Evolutionary conservation across 139 green algal species (phyloP), one percentile per base, ranked within the genome.

Genomic region (Haematococcus sp.): DNA sequence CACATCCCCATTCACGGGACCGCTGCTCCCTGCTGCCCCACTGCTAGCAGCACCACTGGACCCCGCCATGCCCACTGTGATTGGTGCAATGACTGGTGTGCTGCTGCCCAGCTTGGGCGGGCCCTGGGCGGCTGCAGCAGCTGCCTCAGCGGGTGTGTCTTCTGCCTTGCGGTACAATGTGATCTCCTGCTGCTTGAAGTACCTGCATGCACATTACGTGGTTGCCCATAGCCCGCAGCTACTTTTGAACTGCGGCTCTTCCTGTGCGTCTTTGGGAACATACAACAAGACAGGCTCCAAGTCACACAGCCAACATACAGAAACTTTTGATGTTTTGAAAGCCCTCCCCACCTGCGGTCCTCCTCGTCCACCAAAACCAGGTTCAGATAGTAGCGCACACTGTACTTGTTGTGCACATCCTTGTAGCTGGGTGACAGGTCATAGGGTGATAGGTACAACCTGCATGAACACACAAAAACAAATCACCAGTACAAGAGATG

Each of bases 281-380:
- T 64, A 15, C 55, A 28, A 15, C 55, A 64, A 20, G 15, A 64
- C 55, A 15, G 27, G 55, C 23, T 64, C 27, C 9, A n/a, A 20
- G 55, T 4, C 32, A 55, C 35, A 70, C 63, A 15, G 16, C 25
- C 32, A 28, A 55, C 19, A 20, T 56, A 32, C n/a, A 11, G 15
- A 65, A 30, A 65, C 22, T 30, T 27, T 16, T 16, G 49, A 58
- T n/a, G n/a, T n/a, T n/a, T n/a, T n/a, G n/a, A n/a, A 63, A 25
- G 55, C n/a, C 15, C 64, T 34, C 46, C 75, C 25, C 67, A 70
- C 76, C 76, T 74, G 2, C 94, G 82, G 85, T 99, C 96, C 82
- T 99, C 96, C 73, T 99, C 95, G 77, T 99, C 96, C 67, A 99
- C 93, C 71, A 99, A 88, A 76, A 99, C 96, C 61, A 99, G 88